Evolutionary conservation across 73 alveolate genomes (phyloP).

Genomic region (Vitrella brassicaformis): DNA sequence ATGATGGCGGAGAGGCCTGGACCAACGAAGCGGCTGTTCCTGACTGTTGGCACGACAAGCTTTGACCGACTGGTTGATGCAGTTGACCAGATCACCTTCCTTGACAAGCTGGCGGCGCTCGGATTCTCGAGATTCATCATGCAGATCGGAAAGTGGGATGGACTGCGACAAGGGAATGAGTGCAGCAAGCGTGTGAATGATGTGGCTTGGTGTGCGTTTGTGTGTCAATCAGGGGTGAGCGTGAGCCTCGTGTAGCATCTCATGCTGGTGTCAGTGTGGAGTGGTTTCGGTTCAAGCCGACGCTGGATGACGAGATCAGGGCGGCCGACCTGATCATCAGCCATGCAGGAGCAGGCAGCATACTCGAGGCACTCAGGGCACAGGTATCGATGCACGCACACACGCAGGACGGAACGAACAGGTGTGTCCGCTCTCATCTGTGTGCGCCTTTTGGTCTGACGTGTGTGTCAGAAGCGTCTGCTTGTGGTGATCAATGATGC

Average conservation of each 20-base stretch:
- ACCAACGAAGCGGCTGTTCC: no score
- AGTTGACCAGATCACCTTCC: constrained; percentile 49
- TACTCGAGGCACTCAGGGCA: constrained; percentile 66
- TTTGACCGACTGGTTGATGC: constrained; percentile 59
- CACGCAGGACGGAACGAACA: background rate
- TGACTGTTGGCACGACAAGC: constrained; percentile 74
- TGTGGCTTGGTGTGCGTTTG: no score
- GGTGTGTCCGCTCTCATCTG: background rate
- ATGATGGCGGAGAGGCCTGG: no score
- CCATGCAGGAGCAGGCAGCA: constrained; percentile 86
- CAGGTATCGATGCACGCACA: background rate
- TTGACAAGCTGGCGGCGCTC: constrained; percentile 38
- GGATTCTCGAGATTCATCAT: no score
- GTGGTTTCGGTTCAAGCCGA: background rate
- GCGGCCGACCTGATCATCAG: constrained; percentile 66
- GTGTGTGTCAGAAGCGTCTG: constrained; percentile 40
- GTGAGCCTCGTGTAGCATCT: no score
- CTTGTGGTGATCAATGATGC: constrained; percentile 74
- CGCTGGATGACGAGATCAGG: constrained; percentile 39
- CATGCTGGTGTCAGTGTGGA: constrained; percentile 37
- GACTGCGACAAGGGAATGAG: no score
- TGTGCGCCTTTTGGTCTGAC: background rate
- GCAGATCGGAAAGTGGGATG: no score
- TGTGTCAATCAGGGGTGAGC: no score
- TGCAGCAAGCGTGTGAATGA: no score